A percentile compares a stretch with the other conserved stretches of the same genome.
These are phyloP conservation scores for Geoglossum glabrum DNA, from an alignment of 495 filamentous ascomycete genomes.

Conservation along the genomic window DNA sequence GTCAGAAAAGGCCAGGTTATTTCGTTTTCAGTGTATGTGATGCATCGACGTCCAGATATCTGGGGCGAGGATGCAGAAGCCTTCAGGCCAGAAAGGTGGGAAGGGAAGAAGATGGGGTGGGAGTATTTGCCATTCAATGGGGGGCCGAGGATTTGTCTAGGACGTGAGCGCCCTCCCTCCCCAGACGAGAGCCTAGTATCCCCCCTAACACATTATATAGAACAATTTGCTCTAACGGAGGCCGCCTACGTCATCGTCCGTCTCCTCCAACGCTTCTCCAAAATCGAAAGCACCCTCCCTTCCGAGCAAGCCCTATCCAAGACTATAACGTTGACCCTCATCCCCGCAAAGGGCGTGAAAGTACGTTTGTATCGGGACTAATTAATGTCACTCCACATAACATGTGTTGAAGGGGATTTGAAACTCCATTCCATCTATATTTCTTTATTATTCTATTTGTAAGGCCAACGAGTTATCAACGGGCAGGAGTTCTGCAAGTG, in stretches of 20 bases:
- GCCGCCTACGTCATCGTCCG: conserved; percentile 23
- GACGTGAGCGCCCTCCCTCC: conserved; percentile 12
- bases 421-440: too few species aligned
- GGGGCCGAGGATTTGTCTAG: conserved; percentile 38
- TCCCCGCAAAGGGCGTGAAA: neutral
- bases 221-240: conserved; percentile 24
- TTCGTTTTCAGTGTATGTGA: conserved; percentile 2
- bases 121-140: conserved; percentile 44
- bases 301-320: neutral
- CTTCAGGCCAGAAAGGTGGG: conserved; percentile 8
- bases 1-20: conserved; percentile 20
- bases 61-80: conserved; percentile 5
- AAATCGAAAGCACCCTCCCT: neutral
- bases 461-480: neutral
- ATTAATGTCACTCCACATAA: neutral
- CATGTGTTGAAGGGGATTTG: neutral
- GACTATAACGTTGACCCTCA: neutral
- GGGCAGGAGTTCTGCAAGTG: too few species aligned
- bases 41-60: conserved; percentile 8
- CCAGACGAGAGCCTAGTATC: too few species aligned
- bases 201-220: too few species aligned
- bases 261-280: conserved; percentile 23
- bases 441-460: neutral
- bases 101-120: conserved; percentile 16
- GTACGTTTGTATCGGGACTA: neutral